Evolutionary conservation across 2,329 filamentous ascomycete genomes (phyloP).

Genomic region (Penicillium sp.): DNA sequence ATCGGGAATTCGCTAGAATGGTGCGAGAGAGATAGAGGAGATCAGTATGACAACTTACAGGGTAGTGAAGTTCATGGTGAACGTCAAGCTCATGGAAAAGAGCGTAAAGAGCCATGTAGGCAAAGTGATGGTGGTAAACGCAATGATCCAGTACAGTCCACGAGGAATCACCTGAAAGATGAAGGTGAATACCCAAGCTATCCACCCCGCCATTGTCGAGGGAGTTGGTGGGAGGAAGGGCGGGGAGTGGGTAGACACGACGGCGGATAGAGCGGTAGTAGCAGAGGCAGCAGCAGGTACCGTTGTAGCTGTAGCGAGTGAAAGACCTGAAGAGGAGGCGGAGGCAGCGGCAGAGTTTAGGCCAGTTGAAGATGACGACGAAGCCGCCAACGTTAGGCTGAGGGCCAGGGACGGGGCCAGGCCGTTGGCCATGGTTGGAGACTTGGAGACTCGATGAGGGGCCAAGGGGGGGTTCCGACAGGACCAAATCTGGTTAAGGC

Average conservation of each 20-base stretch:
- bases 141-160: constrained; percentile 75
- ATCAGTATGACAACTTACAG: constrained; percentile 58
- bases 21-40: not conserved
- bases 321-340: constrained; percentile 14
- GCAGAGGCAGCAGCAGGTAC: not conserved
- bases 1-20: not conserved
- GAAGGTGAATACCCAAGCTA: constrained; percentile 55
- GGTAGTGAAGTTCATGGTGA: constrained; percentile 98
- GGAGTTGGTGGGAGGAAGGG: constrained; percentile 36
- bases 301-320: not conserved
- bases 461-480: not conserved
- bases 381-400: constrained; percentile 23
- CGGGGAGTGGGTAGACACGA: constrained; percentile 30
- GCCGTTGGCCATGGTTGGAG: constrained; percentile 19
- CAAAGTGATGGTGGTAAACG: constrained; percentile 83
- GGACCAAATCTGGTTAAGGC: not conserved
- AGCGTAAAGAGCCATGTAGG: constrained; percentile 87
- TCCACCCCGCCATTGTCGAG: constrained; percentile 48
- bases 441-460: not conserved
- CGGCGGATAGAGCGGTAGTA: constrained; percentile 25
- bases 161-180: constrained; percentile 59
- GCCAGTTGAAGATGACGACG: constrained; percentile 16
- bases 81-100: constrained; percentile 89
- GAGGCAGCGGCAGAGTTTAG: constrained; percentile 18
- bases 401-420: constrained; percentile 27